phyloP scores from a whole-genome alignment of 2,329 filamentous ascomycete genomes.

The Aspergillus viridinutans region DNA sequence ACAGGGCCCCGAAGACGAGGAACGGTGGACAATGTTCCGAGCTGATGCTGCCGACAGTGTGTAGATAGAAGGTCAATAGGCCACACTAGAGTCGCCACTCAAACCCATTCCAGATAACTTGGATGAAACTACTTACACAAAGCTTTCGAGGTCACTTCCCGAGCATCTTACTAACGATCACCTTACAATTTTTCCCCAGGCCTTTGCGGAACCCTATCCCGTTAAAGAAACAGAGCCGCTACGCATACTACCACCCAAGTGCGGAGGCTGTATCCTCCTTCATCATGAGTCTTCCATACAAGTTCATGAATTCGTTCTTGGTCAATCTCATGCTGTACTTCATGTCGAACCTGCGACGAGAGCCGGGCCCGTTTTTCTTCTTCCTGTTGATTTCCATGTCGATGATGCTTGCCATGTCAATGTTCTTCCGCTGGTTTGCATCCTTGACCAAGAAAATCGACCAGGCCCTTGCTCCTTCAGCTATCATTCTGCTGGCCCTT shows the following conservation, averaged over 20 bases:
- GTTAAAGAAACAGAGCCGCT: conserved; percentile 10
- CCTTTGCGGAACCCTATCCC: no score
- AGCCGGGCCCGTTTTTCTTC: conserved; percentile 74
- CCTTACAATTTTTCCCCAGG: no score
- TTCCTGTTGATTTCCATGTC: conserved; percentile 71
- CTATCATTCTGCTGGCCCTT: conserved; percentile 38
- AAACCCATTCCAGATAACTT: no score
- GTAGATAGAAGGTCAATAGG: no score
- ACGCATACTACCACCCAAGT: conserved; percentile 16
- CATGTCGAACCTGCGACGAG: conserved; percentile 71
- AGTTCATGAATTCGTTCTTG: conserved; percentile 64
- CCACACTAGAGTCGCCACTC: no score
- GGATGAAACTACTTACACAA: no score
- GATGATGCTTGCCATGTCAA: conserved; percentile 70
- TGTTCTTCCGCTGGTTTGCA: conserved; percentile 76
- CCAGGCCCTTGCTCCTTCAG: conserved; percentile 51
- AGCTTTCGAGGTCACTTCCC: no score
- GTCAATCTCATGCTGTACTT: conserved; percentile 82
- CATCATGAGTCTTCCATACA: conserved; percentile 59
- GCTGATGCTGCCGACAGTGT: no score
- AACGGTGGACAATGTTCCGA: no score
- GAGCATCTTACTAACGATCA: no score
- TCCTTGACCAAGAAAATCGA: conserved; percentile 62
- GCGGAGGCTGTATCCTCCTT: conserved; percentile 2
- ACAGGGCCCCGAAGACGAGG: no score